Percentiles rank a stretch among this genome's conserved stretches.
phyloP scores from a whole-genome alignment of 2,329 filamentous ascomycete genomes.

The Neoascochyta sp. region DNA sequence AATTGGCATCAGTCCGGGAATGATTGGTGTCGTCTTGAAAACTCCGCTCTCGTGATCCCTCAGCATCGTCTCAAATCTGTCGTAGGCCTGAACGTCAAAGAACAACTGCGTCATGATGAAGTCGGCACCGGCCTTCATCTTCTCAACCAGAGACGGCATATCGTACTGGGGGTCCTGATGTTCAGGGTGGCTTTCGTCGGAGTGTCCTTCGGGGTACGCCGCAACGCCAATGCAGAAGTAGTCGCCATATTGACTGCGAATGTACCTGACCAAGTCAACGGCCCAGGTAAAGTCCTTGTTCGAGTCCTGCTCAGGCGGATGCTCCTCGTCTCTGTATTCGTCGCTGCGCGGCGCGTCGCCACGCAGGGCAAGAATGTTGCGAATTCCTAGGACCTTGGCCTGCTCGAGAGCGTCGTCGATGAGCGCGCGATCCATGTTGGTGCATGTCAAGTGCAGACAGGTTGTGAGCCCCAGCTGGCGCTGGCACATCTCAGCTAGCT shows the following conservation, averaged over 20 bases:
- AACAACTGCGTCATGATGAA: constrained; percentile 99
- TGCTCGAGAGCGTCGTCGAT: constrained; percentile 88
- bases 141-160: constrained; percentile 83
- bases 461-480: constrained; percentile 88
- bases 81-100: constrained; percentile 83
- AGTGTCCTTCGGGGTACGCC: constrained; percentile 91
- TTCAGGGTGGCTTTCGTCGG: constrained; percentile 85
- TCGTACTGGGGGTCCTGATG: constrained; percentile 64
- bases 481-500: constrained; percentile 93
- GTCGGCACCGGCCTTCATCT: constrained; percentile 85
- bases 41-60: constrained; percentile 76
- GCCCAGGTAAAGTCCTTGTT: constrained; percentile 85
- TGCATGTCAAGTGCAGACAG: constrained; percentile 93
- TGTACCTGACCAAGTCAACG: constrained; percentile 84
- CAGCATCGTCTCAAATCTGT: constrained; percentile 71
- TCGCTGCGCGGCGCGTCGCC: constrained; percentile 87
- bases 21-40: constrained; percentile 83
- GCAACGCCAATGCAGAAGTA: constrained; percentile 97
- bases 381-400: constrained; percentile 82
- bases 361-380: constrained; percentile 88
- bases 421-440: constrained; percentile 85
- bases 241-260: constrained; percentile 77
- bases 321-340: constrained; percentile 71
- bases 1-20: constrained; percentile 95
- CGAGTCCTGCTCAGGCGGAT: constrained; percentile 58